phyloP scores from a whole-genome alignment of 805 yeast genomes.

The Yamadazyma tumulicola region DNA sequence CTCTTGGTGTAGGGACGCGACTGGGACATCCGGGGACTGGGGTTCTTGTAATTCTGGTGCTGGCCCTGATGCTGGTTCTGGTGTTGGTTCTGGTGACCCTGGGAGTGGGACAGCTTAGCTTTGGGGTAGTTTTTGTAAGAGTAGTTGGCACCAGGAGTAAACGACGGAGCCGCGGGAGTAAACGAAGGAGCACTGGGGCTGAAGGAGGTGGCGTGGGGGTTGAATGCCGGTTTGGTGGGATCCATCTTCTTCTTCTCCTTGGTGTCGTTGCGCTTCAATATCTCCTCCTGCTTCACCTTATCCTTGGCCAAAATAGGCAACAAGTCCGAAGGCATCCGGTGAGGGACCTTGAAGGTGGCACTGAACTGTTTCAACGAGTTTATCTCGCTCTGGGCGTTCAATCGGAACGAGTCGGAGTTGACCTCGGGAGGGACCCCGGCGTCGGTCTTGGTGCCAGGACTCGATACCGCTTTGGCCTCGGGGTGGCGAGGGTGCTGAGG shows the following conservation, averaged over 20 bases:
- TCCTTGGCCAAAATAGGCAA: constrained; percentile 70
- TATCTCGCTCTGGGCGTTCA: constrained; percentile 58
- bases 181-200: too few relatives aligned
- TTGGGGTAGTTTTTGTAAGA: not conserved
- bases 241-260: constrained; percentile 47
- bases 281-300: constrained; percentile 61
- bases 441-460: constrained; percentile 20
- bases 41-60: constrained; percentile 12
- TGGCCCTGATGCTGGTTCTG: not conserved
- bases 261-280: constrained; percentile 32
- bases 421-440: constrained; percentile 29
- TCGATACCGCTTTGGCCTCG: constrained; percentile 65
- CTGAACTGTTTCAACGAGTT: constrained; percentile 74
- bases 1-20: constrained; percentile 22
- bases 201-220: too few relatives aligned
- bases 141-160: constrained; percentile 44
- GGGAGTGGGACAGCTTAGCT: constrained; percentile 11
- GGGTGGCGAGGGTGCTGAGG: constrained; percentile 52
- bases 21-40: constrained; percentile 31
- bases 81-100: constrained; percentile 17
- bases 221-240: constrained; percentile 58
- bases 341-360: constrained; percentile 73
- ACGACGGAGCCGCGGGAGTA: constrained; percentile 66
- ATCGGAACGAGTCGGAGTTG: constrained; percentile 37
- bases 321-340: constrained; percentile 55